Evolutionary conservation across 306 rosid genomes (phyloP), one percentile per base, ranked within the genome.

Genomic region (Prunus mira): DNA sequence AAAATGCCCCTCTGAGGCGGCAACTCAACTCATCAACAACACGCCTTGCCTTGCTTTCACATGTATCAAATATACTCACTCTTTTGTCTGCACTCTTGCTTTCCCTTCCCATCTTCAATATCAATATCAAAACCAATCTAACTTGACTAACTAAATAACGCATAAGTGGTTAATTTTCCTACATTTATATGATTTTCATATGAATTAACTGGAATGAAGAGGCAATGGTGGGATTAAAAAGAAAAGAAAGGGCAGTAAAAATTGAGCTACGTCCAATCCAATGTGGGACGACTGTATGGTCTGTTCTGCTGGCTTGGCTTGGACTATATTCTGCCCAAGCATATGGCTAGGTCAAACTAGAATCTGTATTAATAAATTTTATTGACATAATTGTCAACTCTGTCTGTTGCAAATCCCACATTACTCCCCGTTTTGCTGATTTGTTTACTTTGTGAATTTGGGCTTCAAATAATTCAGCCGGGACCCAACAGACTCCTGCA

Each of bases 11-110:
- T 50, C 76, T 79, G 50, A 77, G 90, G 83, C 86, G 69, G 86
- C 87, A 81, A 86, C 87, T 27, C 20, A 62, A 87, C 87, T 14
- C 41, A 62, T 60, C 46, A 52, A 54, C 27, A 9, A 15, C 18
- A 14, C 22, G 11, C 19, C 19, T n/a, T n/a, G 9, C 10, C 6
- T 17, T 15, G 11, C 27, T 55, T 17, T n/a, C 27, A n/a, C 25
- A 55, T 55, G 1, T n/a, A 11, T 58, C 65, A 24, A 58, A 62
- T 62, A 14, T 3, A 65, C 19, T 32, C 10, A 34, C 24, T 62
- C 3, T 34, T 32, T 30, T 56, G 9, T n/a, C 27, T 55, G 61
- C 61, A 56, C 5, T 56, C 57, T 17, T 5, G 57, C 9, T 6
- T 6, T 38, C 9, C 43, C 2, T 38, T 38, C 43, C 43, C 2